Evolutionary conservation across 352 stramenopile species (phyloP).

Genomic region (Phytophthora pseudosyringae): DNA sequence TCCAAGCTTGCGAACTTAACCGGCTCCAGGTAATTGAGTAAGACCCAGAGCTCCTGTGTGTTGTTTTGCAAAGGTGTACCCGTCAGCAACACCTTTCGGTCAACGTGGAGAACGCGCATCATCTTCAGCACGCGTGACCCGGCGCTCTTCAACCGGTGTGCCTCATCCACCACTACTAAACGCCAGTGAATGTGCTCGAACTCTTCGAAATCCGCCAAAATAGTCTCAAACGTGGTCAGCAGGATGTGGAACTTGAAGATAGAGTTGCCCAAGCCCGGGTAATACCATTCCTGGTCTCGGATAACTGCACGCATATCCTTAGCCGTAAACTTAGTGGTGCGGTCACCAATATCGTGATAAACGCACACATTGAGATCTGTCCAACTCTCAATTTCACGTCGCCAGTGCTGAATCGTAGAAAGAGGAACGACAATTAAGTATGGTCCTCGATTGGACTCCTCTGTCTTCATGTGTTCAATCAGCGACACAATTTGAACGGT

Average conservation of each 20-base stretch:
- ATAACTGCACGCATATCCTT: conserved; percentile 90
- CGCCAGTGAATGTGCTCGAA: conserved; percentile 89
- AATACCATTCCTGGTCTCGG: conserved; percentile 90
- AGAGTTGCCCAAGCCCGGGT: conserved; percentile 89
- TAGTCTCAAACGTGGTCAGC: conserved; percentile 85
- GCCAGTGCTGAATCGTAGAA: conserved; percentile 90
- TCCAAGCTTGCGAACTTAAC: conserved; percentile 92
- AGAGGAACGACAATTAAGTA: conserved; percentile 89
- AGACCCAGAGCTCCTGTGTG: conserved; percentile 96
- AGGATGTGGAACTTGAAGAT: conserved; percentile 91
- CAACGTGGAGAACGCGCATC: conserved; percentile 86
- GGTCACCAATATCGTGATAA: conserved; percentile 96
- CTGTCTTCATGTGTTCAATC: conserved; percentile 87
- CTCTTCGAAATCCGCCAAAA: conserved; percentile 86
- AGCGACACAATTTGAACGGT: conserved; percentile 96
- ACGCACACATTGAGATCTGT: conserved; percentile 99
- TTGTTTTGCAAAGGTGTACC: conserved; percentile 98
- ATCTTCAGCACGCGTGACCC: conserved; percentile 88
- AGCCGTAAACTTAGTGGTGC: conserved; percentile 77
- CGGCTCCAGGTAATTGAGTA: conserved; percentile 97
- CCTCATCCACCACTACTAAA: conserved; percentile 85
- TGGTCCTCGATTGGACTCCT: conserved; percentile 85
- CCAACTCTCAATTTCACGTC: conserved; percentile 89
- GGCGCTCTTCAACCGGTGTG: conserved; percentile 79
- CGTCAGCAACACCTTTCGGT: conserved; percentile 95